Evolutionary conservation across 345 rosid species (phyloP).

Genomic region (Gossypium sturtianum): DNA sequence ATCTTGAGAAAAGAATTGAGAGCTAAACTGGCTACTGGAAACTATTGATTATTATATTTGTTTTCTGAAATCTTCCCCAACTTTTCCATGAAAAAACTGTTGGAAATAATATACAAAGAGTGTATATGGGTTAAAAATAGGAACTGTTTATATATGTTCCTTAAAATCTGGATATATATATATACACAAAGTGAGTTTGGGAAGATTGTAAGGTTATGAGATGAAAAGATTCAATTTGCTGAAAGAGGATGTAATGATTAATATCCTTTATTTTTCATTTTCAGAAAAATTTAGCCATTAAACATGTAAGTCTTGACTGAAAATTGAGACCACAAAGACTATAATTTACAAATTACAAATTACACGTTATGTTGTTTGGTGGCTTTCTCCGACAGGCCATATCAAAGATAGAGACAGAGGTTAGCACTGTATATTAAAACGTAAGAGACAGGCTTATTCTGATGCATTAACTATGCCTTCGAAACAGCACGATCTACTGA

Average conservation of each 20-base stretch:
- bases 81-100: background rate
- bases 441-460: no score
- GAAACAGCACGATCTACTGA: background rate
- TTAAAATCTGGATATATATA: background rate
- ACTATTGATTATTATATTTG: background rate
- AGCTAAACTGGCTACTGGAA: slow-evolving; percentile 37
- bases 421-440: no score
- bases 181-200: background rate
- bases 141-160: background rate
- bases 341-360: no score
- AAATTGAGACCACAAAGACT: background rate
- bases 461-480: slow-evolving; percentile 6
- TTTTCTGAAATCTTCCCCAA: background rate
- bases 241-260: background rate
- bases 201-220: slow-evolving; percentile 5
- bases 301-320: background rate
- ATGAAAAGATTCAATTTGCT: slow-evolving; percentile 1
- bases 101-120: background rate
- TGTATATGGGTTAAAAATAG: background rate
- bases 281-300: background rate
- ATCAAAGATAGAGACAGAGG: background rate
- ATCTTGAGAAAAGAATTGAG: slow-evolving; percentile 62
- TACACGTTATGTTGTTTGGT: no score
- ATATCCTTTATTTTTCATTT: background rate
- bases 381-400: background rate